A percentile compares a stretch with the other conserved stretches of the same genome.
These are phyloP conservation scores for Aspergillus phoenicis DNA, from an alignment of 2,329 filamentous ascomycete species.

Conservation along the genomic window DNA sequence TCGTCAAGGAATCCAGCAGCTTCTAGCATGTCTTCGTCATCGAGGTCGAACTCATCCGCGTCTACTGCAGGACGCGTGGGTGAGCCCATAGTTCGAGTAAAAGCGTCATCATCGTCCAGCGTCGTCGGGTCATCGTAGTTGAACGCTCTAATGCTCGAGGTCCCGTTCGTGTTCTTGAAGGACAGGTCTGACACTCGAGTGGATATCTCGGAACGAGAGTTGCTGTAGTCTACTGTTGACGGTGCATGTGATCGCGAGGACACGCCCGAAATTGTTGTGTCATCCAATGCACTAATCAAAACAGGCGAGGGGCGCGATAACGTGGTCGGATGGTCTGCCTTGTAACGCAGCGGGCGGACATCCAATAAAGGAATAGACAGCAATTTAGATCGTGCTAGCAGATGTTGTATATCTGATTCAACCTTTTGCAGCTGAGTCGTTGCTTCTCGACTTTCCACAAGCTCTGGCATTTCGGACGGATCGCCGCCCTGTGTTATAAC, in stretches of 20 bases:
- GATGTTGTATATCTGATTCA: slow-evolving; percentile 36
- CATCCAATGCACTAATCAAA: background rate
- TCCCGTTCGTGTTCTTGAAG: slow-evolving; percentile 9
- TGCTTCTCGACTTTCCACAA: slow-evolving; percentile 37
- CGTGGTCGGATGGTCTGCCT: background rate
- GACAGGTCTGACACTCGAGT: slow-evolving; percentile 5
- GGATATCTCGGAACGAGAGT: slow-evolving; percentile 3
- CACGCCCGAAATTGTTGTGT: background rate
- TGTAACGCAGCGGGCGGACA: background rate
- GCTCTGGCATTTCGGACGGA: slow-evolving; percentile 35
- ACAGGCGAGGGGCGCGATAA: background rate
- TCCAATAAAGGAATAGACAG: slow-evolving; percentile 16
- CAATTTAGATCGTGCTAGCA: slow-evolving; percentile 36
- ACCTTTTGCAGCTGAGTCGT: slow-evolving; percentile 37
- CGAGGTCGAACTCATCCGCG: slow-evolving; percentile 46
- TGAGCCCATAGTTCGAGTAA: slow-evolving; percentile 48
- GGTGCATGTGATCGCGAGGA: slow-evolving; percentile 6
- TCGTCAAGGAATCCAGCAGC: slow-evolving; percentile 42
- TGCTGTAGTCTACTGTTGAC: slow-evolving; percentile 3
- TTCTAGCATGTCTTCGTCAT: slow-evolving; percentile 51
- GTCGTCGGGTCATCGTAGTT: slow-evolving; percentile 27
- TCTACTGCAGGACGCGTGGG: slow-evolving; percentile 28
- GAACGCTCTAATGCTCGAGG: slow-evolving; percentile 8
- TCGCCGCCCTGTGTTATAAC: slow-evolving; percentile 39
- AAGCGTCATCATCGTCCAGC: slow-evolving; percentile 30